Base-by-base conservation (phyloP, 106 monocot species). In the Hemerocallis citrina region DNA sequence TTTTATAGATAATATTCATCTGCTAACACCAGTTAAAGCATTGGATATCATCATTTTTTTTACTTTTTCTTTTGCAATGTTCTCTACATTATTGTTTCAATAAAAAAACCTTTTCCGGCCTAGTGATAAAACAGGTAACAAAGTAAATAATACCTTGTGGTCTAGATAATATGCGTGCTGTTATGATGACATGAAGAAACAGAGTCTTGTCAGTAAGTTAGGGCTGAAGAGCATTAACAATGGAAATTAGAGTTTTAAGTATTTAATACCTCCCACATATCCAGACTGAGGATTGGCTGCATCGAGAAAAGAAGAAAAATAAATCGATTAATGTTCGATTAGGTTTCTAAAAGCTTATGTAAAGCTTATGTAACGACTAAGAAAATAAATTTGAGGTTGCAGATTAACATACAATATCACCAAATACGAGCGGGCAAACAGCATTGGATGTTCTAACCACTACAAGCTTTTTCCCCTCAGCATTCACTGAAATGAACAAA, bases 141-240 rank as follows among this genome's bases (percentile, higher is more conserved):
- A 47, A 29, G 31, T 14, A 12, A 4, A 55, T 52, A 49, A 34
- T 86, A 95, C 95, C 95, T 91, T 89, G 64, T 81, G 87, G 59
- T 90, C 95, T 11, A 86, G 71, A 69, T 86, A 96, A 52, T 96
- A 96, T 32, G 95, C 80, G 65, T 96, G 95, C 90, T 95, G 94
- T 60, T 14, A 52, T 24, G 57, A 39, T 35, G 7, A 39, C 4
- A 65, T 40, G 41, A 28, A 57, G 34, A 57, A 63, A 56, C 40
- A 30, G 9, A 48, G 21, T 9, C 50, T 35, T 41, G 14, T 75
- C 57, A 78, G 49, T 63, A 24, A 1, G 9, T 34, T 29, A 31
- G 21, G 9, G 47, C 66, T 36, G 38, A 57, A 29, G 28, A 4
- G 28, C 12, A 73, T 6, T 31, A 41, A 34, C 25, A 66, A 40